These are phyloP conservation scores for Durotheca rogersii DNA, from an alignment of 495 filamentous ascomycete genomes.

Conservation along the genomic window DNA sequence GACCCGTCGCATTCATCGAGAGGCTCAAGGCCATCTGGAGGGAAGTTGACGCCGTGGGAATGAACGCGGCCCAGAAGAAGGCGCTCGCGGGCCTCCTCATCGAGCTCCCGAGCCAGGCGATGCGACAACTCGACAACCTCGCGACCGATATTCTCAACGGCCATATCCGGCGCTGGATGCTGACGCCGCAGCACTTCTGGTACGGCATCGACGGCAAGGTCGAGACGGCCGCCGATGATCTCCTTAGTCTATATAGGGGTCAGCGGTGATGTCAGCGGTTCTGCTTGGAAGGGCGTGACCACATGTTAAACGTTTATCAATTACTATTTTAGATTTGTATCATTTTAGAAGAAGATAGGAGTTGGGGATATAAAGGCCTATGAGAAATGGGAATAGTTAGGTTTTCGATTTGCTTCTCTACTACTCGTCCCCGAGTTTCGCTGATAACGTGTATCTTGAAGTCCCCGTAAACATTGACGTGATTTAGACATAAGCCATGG, in stretches of 20 bases:
- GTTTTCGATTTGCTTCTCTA: too few relatives aligned
- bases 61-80: constrained; percentile 25
- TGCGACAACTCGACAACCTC: constrained; percentile 13
- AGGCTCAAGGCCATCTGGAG: constrained; percentile 22
- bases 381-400: too few relatives aligned
- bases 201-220: constrained; percentile 27
- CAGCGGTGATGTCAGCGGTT: neutral
- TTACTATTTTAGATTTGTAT: too few relatives aligned
- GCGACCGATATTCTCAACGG: constrained; percentile 19
- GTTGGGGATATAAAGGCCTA: too few relatives aligned
- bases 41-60: constrained; percentile 18
- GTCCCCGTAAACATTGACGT: too few relatives aligned
- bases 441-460: too few relatives aligned
- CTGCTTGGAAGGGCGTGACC: too few relatives aligned
- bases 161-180: constrained; percentile 27
- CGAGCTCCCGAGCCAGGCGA: constrained; percentile 24
- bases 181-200: constrained; percentile 33
- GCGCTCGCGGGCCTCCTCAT: constrained; percentile 12
- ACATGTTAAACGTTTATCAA: too few relatives aligned
- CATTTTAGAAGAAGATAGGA: too few relatives aligned
- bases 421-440: too few relatives aligned
- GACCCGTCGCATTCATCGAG: constrained; percentile 7
- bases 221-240: constrained; percentile 16
- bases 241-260: constrained; percentile 16
- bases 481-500: too few relatives aligned